phyloP scores from a whole-genome alignment of 352 stramenopile genomes.

The Phytophthora pseudosyringae region DNA sequence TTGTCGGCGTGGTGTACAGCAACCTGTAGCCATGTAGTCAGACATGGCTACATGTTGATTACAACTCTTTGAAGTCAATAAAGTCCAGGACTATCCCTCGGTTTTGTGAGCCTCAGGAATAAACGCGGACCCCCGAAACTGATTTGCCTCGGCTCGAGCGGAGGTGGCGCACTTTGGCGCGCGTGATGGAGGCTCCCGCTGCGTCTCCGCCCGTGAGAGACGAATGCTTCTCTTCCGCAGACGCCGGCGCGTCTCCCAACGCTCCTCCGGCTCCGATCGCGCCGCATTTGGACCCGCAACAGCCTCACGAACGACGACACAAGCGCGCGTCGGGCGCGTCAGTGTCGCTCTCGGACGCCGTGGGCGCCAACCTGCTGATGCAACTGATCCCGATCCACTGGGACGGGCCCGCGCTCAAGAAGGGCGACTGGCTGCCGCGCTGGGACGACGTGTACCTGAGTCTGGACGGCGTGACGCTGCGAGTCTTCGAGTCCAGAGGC shows the following conservation, averaged over 20 bases:
- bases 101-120: conserved; percentile 18
- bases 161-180: conserved; percentile 4
- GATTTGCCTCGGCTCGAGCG: conserved; percentile 11
- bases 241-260: conserved; percentile 7
- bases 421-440: conserved; percentile 79
- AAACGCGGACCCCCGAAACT: conserved; percentile 23
- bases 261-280: conserved; percentile 11
- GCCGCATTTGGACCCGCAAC: conserved; percentile 31
- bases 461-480: conserved; percentile 66
- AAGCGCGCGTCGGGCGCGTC: conserved; percentile 7
- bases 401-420: conserved; percentile 68
- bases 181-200: conserved; percentile 25
- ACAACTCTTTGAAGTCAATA: conserved; percentile 5
- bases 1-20: conserved; percentile 51
- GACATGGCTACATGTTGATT: conserved; percentile 10
- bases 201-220: conserved; percentile 10
- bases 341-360: conserved; percentile 23
- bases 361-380: conserved; percentile 48
- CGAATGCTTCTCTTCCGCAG: conserved; percentile 20
- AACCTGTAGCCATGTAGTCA: conserved; percentile 30
- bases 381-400: conserved; percentile 76
- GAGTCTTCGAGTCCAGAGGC: conserved; percentile 72
- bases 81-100: conserved; percentile 12
- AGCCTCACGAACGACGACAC: conserved; percentile 28
- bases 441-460: conserved; percentile 79